phyloP scores from a whole-genome alignment of 2,329 filamentous ascomycete genomes.

The Ophidiomyces ophidiicola region DNA sequence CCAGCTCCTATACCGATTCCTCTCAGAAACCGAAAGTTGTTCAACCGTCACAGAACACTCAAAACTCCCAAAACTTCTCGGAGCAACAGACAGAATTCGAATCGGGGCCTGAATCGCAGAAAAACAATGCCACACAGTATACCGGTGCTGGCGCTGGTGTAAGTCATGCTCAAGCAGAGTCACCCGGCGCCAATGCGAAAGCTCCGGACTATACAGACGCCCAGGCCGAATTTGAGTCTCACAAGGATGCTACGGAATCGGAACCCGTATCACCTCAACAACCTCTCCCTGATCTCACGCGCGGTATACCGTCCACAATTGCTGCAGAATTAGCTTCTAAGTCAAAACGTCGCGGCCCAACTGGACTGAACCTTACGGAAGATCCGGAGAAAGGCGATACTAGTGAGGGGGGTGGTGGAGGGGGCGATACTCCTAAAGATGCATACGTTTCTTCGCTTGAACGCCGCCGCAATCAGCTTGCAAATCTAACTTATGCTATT shows the following conservation, averaged over 20 bases:
- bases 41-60: conserved; percentile 4
- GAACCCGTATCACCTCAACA: conserved; percentile 38
- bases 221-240: conserved; percentile 28
- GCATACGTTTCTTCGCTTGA: conserved; percentile 88
- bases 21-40: conserved; percentile 20
- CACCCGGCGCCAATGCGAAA: conserved; percentile 7
- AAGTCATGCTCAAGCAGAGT: conserved; percentile 14
- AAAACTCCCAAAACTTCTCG: conserved; percentile 20
- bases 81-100: conserved; percentile 31
- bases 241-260: conserved; percentile 14
- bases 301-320: conserved; percentile 85
- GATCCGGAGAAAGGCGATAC: conserved; percentile 30
- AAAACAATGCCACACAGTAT: conserved; percentile 22
- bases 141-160: conserved; percentile 19
- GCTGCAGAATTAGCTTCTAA: conserved; percentile 55
- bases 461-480: conserved; percentile 61
- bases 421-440: conserved; percentile 56
- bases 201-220: conserved; percentile 19
- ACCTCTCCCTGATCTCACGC: conserved; percentile 79
- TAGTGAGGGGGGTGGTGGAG: conserved; percentile 39
- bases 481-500: conserved; percentile 59
- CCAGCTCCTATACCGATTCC: conserved; percentile 16
- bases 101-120: conserved; percentile 24
- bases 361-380: conserved; percentile 42
- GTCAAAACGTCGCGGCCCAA: conserved; percentile 24